These are phyloP conservation scores for Serendipita sp. DNA, from an alignment of 768 basidiomycete genomes.

Conservation along the genomic window DNA sequence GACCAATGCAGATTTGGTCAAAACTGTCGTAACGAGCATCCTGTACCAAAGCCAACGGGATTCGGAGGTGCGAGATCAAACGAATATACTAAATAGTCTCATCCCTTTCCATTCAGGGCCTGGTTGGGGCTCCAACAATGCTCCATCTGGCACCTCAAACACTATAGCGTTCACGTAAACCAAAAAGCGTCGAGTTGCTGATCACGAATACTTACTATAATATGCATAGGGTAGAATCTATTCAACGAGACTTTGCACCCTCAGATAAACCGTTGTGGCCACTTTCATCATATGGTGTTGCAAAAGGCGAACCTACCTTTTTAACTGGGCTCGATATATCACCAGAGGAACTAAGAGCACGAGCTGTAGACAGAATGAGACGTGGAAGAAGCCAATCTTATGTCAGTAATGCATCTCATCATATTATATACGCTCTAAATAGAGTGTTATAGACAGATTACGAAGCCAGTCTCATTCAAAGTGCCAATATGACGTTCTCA, in stretches of 20 bases:
- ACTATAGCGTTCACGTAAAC: conserved; percentile 4
- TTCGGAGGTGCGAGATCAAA: conserved; percentile 36
- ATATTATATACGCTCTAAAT: neutral
- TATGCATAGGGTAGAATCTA: conserved; percentile 36
- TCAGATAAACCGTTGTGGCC: conserved; percentile 56
- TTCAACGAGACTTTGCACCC: conserved; percentile 46
- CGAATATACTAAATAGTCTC: conserved; percentile 6
- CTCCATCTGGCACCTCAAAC: conserved; percentile 15
- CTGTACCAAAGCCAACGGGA: conserved; percentile 19
- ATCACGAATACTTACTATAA: neutral
- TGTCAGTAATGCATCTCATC: conserved; percentile 28
- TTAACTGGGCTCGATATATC: conserved; percentile 54
- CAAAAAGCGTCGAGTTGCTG: conserved; percentile 4
- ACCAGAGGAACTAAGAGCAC: conserved; percentile 61
- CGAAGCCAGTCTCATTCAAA: conserved; percentile 37
- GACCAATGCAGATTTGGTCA: conserved; percentile 53
- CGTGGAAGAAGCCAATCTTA: conserved; percentile 47
- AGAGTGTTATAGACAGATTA: conserved; percentile 29
- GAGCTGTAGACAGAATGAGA: conserved; percentile 39
- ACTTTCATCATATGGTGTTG: conserved; percentile 60
- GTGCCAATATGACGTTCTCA: conserved; percentile 33
- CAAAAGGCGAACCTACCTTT: conserved; percentile 55
- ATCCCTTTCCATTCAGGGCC: conserved; percentile 27
- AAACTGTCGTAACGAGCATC: conserved; percentile 53
- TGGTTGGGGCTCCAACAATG: conserved; percentile 15